Percentiles rank a stretch among this genome's conserved stretches.
phyloP scores from a whole-genome alignment of 768 basidiomycete species.

The Favolaschia claudopus region DNA sequence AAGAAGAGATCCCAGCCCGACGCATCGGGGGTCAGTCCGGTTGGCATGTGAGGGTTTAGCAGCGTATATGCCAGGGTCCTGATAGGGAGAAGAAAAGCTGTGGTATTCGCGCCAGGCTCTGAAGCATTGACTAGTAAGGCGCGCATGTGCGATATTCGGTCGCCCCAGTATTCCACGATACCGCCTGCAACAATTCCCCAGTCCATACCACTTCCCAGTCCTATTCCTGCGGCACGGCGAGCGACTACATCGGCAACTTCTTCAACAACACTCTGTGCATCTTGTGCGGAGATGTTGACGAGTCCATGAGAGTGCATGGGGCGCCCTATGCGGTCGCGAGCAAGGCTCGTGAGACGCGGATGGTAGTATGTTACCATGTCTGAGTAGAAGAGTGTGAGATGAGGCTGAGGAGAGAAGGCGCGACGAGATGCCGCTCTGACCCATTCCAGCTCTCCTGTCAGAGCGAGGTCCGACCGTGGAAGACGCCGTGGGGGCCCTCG shows the following conservation, averaged over 20 bases:
- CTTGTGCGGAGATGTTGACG: constrained; percentile 23
- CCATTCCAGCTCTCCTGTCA: constrained; percentile 26
- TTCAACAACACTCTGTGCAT: constrained; percentile 23
- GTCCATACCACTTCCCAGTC: constrained; percentile 14
- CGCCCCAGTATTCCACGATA: constrained; percentile 28
- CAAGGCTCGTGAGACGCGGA: constrained; percentile 26
- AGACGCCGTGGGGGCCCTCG: constrained; percentile 13
- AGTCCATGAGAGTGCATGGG: constrained; percentile 25
- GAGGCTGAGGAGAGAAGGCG: constrained; percentile 23
- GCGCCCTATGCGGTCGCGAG: constrained; percentile 17
- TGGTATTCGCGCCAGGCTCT: constrained; percentile 17
- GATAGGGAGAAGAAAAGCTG: constrained; percentile 18
- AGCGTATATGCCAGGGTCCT: constrained; percentile 26
- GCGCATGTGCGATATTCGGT: constrained; percentile 27
- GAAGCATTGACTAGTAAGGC: constrained; percentile 22
- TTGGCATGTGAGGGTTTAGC: constrained; percentile 29
- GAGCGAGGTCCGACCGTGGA: constrained; percentile 20
- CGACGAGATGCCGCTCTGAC: constrained; percentile 27
- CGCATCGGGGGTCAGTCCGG: constrained; percentile 25
- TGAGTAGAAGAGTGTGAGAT: constrained; percentile 21
- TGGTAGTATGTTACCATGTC: constrained; percentile 31
- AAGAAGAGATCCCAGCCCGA: constrained; percentile 30
- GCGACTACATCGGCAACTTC: constrained; percentile 26
- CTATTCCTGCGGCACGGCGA: constrained; percentile 1
- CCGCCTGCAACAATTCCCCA: constrained; percentile 21